Conservation (phyloP, 2,329 filamentous ascomycete species). For the Xylariaceae sp. region DNA sequence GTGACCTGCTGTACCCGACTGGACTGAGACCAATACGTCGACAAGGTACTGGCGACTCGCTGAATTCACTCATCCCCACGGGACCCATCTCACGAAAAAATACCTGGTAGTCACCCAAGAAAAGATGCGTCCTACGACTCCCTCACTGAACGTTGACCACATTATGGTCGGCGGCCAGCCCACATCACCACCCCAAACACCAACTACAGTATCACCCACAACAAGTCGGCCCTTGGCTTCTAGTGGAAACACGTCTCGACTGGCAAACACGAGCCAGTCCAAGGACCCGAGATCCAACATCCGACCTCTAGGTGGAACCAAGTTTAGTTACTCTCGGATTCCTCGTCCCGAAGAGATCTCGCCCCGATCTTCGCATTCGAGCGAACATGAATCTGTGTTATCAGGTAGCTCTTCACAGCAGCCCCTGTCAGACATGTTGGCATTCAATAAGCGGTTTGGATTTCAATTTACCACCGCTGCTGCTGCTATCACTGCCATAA, state of each 20-base stretch:
- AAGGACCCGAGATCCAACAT: slow-evolving; percentile 31
- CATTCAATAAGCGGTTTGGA: slow-evolving; percentile 20
- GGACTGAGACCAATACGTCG: slow-evolving; percentile 25
- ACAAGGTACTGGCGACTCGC: slow-evolving; percentile 29
- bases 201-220: slow-evolving; percentile 33
- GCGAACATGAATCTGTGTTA: slow-evolving; percentile 27
- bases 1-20: slow-evolving; percentile 32
- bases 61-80: slow-evolving; percentile 25
- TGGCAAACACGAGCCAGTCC: slow-evolving; percentile 25
- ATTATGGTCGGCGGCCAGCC: slow-evolving; percentile 28
- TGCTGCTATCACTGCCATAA: slow-evolving; percentile 16
- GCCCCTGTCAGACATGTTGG: slow-evolving; percentile 26
- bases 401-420: slow-evolving; percentile 29
- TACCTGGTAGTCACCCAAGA: slow-evolving; percentile 10
- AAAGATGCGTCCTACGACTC: slow-evolving; percentile 31
- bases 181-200: slow-evolving; percentile 40
- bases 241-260: slow-evolving; percentile 20
- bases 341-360: slow-evolving; percentile 32
- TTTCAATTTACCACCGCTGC: slow-evolving; percentile 20
- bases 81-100: slow-evolving; percentile 26
- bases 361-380: slow-evolving; percentile 30
- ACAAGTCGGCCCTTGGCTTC: slow-evolving; percentile 24
- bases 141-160: slow-evolving; percentile 28
- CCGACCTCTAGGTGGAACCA: slow-evolving; percentile 31
- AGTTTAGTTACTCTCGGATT: slow-evolving; percentile 29